Evolutionary conservation across 208 protist species (phyloP), one percentile per base, ranked within the genome.

Genomic region (Lotmaria passim): DNA sequence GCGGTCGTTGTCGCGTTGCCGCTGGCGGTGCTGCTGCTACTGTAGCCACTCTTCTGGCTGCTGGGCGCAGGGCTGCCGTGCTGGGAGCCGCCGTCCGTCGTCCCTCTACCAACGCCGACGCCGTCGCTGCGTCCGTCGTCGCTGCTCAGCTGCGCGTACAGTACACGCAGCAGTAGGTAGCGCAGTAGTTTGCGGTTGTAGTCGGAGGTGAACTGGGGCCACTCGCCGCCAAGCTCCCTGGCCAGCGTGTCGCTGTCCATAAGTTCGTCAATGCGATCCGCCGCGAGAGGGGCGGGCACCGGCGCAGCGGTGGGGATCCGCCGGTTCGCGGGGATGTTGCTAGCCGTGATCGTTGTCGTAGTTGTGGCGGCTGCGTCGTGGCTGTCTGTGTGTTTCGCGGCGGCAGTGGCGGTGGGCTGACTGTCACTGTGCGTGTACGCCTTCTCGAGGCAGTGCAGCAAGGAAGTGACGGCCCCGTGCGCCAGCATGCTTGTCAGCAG

Each of bases 401-500:
- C 19, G 17, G 19, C 39, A 47, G 50, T n/a, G 50, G 28, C 28
- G 2, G 50, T 33, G 3, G 30, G 26, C 36, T 48, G 43, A 17
- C 6, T 38, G 17, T 53, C 58, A 10, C 23, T 50, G 7, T 24
- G 51, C 8, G 30, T 24, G 39, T 47, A 60, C 11, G 48, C 17
- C 23, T 36, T 60, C 17, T 66, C 62, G 8, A 65, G 50, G 10
- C 50, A 43, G 15, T 46, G 44, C 57, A 77, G 58, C 12, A 77
- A 63, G 19, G 71, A 38, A 17, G n/a, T 52, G 56, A 55, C 71
- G 19, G 71, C 36, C 21, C 64, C 47, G 14, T 63, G 62, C 6
- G 63, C 71, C 14, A 77, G 63, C 71, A 77, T 77, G 23, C 47
- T 67, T 7, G 71, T 77, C n/a, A 77, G 26, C 19, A 77, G 71